Evolutionary conservation across 2,329 filamentous ascomycete species (phyloP), one percentile per base, ranked within the genome.

Genomic region (Colletotrichum endophyticum): DNA sequence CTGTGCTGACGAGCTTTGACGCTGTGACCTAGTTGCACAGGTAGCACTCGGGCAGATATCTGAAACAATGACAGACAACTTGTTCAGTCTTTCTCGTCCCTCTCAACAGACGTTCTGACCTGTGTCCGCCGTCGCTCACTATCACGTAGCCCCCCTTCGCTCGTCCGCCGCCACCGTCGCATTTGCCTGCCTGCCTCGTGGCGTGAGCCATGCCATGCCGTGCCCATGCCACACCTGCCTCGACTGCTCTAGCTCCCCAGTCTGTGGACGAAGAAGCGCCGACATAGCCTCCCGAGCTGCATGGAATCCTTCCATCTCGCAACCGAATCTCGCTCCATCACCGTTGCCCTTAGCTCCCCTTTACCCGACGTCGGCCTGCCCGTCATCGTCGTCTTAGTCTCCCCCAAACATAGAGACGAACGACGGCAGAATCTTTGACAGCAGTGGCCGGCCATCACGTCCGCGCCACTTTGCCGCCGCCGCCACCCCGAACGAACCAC

Each of bases 1-100:
- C 64, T 30, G 49, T 44, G 53, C 61, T 62, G 32, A 53, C 59
- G 62, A 73, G 68, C 66, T 72, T 75, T 56, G 75, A 70, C 67
- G 75, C 75, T 56, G 61, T 74, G 61, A 64, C 70, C 62, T 39
- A 59, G 62, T 59, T 53, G 76, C 64, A 73, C 66, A 77, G 76
- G 67, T 57, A 49, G 39, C 61, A 73, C 72, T 66, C 59, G 63
- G 66, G 67, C 72, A 75, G 62, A 72, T 53, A 56, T 71, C 75
- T 78, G 77, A 78, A 78, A 78, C 75, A 36, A 61, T 78, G 77
- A 78, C 77, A 78, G 75, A 77, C 69, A 56, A 77, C 61, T 73
- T 63, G 62, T 61, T 69, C 69, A 77, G 64, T 72, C 66, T 76
- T 71, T 36, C 44, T 49, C 44, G 44, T 64, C 72, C 56, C 59